A percentile compares a stretch with the other conserved stretches of the same genome.
Evolutionary conservation across 2,329 filamentous ascomycete genomes (phyloP).

Genomic region (Talaromyces sp.): DNA sequence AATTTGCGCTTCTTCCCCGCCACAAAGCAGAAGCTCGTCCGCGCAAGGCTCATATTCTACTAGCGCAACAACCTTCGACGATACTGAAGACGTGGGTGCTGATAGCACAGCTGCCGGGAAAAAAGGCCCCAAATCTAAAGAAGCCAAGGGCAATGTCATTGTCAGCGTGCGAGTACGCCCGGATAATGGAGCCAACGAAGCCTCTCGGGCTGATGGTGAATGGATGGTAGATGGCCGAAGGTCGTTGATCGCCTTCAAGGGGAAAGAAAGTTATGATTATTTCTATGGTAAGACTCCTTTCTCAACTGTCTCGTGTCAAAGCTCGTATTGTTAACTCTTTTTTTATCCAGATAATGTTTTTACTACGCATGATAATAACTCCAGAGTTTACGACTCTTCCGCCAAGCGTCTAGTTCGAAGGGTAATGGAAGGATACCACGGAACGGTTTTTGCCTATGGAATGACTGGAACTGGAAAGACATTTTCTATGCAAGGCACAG

Average conservation of each 20-base stretch:
- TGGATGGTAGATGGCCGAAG: slow-evolving; percentile 88
- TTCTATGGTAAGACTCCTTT: slow-evolving; percentile 65
- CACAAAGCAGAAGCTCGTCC: slow-evolving; percentile 86
- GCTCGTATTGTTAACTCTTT: slow-evolving; percentile 13
- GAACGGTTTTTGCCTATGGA: slow-evolving; percentile 96
- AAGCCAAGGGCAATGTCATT: slow-evolving; percentile 88
- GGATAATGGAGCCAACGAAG: slow-evolving; percentile 60
- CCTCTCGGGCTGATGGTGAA: slow-evolving; percentile 65
- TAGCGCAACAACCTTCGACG: slow-evolving; percentile 83
- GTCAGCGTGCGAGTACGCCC: slow-evolving; percentile 93
- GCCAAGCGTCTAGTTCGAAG: slow-evolving; percentile 90
- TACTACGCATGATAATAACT: slow-evolving; percentile 86
- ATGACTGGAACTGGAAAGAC: slow-evolving; percentile 99
- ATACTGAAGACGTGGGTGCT: slow-evolving; percentile 55
- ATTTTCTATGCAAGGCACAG: slow-evolving; percentile 98
- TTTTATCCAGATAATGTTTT: slow-evolving; percentile 80
- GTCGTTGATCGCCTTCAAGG: slow-evolving; percentile 74
- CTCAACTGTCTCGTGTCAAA: neutral
- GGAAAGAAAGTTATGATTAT: slow-evolving; percentile 89
- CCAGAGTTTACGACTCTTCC: slow-evolving; percentile 86
- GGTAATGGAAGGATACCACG: slow-evolving; percentile 99
- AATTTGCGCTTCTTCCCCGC: slow-evolving; percentile 72
- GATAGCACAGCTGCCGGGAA: slow-evolving; percentile 16
- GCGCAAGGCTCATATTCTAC: slow-evolving; percentile 90
- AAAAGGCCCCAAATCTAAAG: slow-evolving; percentile 44